Evolutionary conservation across 345 rosid genomes (phyloP).

Genomic region (Linum usitatissimum): DNA sequence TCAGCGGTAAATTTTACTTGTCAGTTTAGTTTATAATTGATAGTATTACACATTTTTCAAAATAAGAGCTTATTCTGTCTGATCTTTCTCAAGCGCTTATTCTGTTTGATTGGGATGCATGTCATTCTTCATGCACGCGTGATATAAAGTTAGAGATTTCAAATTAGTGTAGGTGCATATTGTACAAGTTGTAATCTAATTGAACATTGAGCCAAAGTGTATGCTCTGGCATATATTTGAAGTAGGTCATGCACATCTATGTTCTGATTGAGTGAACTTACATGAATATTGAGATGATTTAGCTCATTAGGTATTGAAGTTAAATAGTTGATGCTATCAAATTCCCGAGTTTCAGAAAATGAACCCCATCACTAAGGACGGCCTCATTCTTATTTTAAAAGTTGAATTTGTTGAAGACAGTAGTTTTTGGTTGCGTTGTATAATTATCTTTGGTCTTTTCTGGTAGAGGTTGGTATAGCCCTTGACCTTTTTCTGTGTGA

Average conservation of each 20-base stretch:
- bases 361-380: neutral
- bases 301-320: neutral
- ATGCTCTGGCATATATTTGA: neutral
- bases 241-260: neutral
- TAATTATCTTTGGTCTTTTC: neutral
- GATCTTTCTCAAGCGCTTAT: neutral
- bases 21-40: neutral
- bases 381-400: neutral
- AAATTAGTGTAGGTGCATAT: no score
- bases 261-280: neutral
- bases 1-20: slow-evolving; percentile 58
- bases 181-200: neutral
- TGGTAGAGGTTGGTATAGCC: neutral
- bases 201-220: neutral
- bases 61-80: neutral
- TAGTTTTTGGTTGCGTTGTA: neutral
- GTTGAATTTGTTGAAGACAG: neutral
- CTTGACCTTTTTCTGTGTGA: no score
- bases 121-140: neutral
- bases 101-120: neutral
- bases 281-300: no score
- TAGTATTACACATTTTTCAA: neutral
- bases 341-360: neutral
- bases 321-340: neutral
- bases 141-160: neutral